Evolutionary conservation across 2,329 filamentous ascomycete species (phyloP).

Genomic region (Colletotrichum gigasporum): DNA sequence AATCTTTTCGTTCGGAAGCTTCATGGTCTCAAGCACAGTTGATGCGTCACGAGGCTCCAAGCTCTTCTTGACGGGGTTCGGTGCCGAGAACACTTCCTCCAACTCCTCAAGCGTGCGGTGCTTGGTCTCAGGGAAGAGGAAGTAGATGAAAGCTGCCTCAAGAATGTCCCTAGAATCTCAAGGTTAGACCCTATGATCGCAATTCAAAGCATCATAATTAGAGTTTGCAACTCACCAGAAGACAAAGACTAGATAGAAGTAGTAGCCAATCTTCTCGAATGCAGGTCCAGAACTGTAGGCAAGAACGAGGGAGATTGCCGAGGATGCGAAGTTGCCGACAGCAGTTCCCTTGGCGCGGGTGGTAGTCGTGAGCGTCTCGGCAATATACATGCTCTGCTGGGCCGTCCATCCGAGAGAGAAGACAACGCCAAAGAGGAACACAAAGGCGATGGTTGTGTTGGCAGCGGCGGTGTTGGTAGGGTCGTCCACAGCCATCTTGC

Average conservation of each 20-base stretch:
- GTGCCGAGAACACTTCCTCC: slow-evolving; percentile 59
- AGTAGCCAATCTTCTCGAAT: slow-evolving; percentile 53
- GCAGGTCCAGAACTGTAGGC: slow-evolving; percentile 55
- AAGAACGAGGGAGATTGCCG: slow-evolving; percentile 48
- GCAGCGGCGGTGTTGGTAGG: slow-evolving; percentile 47
- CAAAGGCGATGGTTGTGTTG: slow-evolving; percentile 58
- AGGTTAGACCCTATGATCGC: neutral
- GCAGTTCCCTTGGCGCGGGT: slow-evolving; percentile 57
- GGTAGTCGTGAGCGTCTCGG: slow-evolving; percentile 54
- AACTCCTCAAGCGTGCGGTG: slow-evolving; percentile 63
- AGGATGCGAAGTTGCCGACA: slow-evolving; percentile 52
- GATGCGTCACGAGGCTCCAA: slow-evolving; percentile 51
- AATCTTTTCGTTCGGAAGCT: slow-evolving; percentile 23
- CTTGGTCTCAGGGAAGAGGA: slow-evolving; percentile 60
- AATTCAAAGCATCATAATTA: neutral
- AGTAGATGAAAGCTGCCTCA: slow-evolving; percentile 55
- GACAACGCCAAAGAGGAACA: slow-evolving; percentile 62
- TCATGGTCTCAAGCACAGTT: slow-evolving; percentile 47
- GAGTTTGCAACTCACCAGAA: slow-evolving; percentile 44
- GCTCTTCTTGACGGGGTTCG: slow-evolving; percentile 54
- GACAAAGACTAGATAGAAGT: slow-evolving; percentile 56
- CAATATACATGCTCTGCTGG: slow-evolving; percentile 60
- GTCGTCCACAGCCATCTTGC: slow-evolving; percentile 52
- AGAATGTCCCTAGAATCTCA: slow-evolving; percentile 42
- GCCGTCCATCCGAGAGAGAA: slow-evolving; percentile 63